Evolutionary conservation across 1,139 yeast genomes (phyloP), one percentile per base, ranked within the genome.

Genomic region (Pichia sp.): DNA sequence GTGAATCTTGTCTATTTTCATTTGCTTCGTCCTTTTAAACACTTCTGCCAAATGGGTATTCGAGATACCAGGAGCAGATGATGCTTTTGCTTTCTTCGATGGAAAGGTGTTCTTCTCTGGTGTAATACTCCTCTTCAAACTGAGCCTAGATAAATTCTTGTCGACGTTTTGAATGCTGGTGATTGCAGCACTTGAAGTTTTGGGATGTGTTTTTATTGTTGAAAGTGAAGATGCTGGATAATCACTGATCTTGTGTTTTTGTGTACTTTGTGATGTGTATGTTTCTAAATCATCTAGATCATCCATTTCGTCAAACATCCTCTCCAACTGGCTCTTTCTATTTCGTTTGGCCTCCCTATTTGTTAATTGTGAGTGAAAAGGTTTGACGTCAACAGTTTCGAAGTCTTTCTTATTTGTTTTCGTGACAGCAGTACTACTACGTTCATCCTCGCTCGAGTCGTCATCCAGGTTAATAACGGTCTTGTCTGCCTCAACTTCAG

Each of bases 11-110:
- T 55, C 52, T 16, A 51, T 41, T 44, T 59, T 61, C 28, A 51
- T 36, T 18, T 55, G 52, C 49, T 57, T 60, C 2, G 62, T 63
- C 31, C 56, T 52, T 22, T 57, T 58, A n/a, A 64, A 49, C 9
- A 57, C 50, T 5, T 56, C 54, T 2, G 54, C 55, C 23, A 58
- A 26, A 28, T 47, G 23, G 34, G 44, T 44, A 25, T 18, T 8
- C 6, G 46, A 19, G 21, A 16, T 16, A 34, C 8, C n/a, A 3
- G 37, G 37, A 34, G 37, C n/a, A 34, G 37, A 34, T 13, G 22
- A 26, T 21, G 21, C 8, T 18, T 30, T 43, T 13, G 18, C 13
- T 18, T 31, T 43, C 25, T 43, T 43, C 1, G 37, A 16, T 9
- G 34, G 16, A 12, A 28, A 13, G 8, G 16, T 6, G 16, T 1